Conservation (phyloP, 2,329 filamentous ascomycete species). For the Aspergillus brasiliensis region DNA sequence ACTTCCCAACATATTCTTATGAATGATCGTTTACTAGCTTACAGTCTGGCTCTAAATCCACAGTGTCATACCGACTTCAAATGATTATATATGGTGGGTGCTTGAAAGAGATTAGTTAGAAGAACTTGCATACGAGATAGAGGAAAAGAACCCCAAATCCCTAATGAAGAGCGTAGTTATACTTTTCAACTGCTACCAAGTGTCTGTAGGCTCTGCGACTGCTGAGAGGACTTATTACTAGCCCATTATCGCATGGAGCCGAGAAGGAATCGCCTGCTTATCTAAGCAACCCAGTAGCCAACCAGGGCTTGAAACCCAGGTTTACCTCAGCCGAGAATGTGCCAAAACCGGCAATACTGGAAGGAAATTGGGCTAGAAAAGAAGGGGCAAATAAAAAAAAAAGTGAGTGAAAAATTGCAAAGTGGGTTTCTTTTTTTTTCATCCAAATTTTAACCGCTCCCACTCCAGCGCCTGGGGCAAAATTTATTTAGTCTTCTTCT, state of each 20-base stretch:
- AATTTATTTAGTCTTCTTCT: slow-evolving; percentile 22
- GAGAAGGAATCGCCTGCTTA: background rate
- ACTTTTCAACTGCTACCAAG: too few species aligned
- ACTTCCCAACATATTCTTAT: too few species aligned
- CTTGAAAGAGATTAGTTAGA: too few species aligned
- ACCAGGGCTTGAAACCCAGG: slow-evolving; percentile 6
- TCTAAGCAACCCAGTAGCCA: background rate
- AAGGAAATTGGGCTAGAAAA: background rate
- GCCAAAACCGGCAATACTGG: background rate
- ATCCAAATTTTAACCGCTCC: slow-evolving; percentile 26
- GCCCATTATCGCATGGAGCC: background rate
- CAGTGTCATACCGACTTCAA: too few species aligned
- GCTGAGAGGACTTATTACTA: background rate
- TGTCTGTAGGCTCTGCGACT: too few species aligned
- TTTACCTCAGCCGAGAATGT: slow-evolving; percentile 14
- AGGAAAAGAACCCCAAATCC: too few species aligned
- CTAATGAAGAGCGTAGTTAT: too few species aligned
- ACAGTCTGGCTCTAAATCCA: too few species aligned
- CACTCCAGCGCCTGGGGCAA: slow-evolving; percentile 24
- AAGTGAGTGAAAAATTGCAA: slow-evolving; percentile 15
- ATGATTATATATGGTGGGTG: too few species aligned
- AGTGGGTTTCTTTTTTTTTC: slow-evolving; percentile 26
- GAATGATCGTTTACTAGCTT: too few species aligned
- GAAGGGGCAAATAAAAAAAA: slow-evolving; percentile 15
- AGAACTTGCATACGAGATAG: too few species aligned